Evolutionary conservation across 2,329 filamentous ascomycete species (phyloP).

Genomic region (Cercospora sojina): DNA sequence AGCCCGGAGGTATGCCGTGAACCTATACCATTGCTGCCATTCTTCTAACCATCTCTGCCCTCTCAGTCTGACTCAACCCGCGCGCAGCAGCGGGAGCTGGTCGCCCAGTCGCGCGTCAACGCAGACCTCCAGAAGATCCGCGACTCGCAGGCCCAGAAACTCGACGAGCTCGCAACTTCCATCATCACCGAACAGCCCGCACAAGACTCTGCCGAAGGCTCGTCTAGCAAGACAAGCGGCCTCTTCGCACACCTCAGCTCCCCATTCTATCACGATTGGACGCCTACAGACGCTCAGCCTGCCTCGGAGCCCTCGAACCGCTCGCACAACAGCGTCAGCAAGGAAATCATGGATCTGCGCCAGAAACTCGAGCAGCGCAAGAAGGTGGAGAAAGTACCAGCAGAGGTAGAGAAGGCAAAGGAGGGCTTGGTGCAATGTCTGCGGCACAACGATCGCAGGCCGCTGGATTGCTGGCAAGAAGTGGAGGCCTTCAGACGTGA

Average conservation of each 20-base stretch:
- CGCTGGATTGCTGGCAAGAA: conserved; percentile 92
- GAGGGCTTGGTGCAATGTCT: conserved; percentile 76
- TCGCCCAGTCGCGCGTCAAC: conserved; percentile 83
- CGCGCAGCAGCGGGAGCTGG: conserved; percentile 76
- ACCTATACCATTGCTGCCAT: background rate
- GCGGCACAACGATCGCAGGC: conserved; percentile 78
- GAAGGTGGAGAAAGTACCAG: conserved; percentile 63
- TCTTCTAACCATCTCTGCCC: conserved; percentile 1
- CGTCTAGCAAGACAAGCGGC: conserved; percentile 27
- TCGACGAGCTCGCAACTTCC: conserved; percentile 64
- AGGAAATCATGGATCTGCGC: conserved; percentile 58
- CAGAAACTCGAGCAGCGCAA: conserved; percentile 54
- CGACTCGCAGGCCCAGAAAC: conserved; percentile 65
- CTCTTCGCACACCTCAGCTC: conserved; percentile 37
- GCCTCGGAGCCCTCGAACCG: conserved; percentile 46
- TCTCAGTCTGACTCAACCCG: conserved; percentile 82
- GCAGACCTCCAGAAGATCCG: conserved; percentile 80
- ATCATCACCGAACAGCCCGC: conserved; percentile 42
- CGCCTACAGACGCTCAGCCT: conserved; percentile 40
- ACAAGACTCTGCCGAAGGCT: conserved; percentile 28
- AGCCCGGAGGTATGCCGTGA: conserved; percentile 71
- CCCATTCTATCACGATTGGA: conserved; percentile 40
- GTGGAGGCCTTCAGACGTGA: conserved; percentile 87
- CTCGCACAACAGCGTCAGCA: conserved; percentile 54
- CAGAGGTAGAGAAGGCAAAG: conserved; percentile 71